Conservation (phyloP, 108 stramenopile genomes). For the Nitzschia putrida region DNA sequence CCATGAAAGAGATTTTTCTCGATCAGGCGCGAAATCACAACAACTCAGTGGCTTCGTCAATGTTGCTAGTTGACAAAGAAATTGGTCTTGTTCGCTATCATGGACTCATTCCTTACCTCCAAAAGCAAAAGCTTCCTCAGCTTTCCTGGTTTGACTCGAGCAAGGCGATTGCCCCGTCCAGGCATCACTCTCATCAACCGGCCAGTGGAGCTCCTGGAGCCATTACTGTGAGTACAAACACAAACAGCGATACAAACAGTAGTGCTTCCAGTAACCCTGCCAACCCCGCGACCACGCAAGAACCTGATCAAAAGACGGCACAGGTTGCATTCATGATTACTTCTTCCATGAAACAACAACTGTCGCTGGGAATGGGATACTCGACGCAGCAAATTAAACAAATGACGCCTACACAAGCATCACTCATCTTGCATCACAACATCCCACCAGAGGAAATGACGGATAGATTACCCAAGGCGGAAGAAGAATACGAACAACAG, state of each 20-base stretch:
- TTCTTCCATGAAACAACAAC: slow-evolving; percentile 39
- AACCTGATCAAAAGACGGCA: slow-evolving; percentile 5
- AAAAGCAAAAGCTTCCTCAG: slow-evolving; percentile 23
- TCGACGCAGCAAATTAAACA: slow-evolving; percentile 26
- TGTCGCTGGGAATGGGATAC: slow-evolving; percentile 47
- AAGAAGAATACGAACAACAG: slow-evolving; percentile 31
- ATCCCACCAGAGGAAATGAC: slow-evolving; percentile 25
- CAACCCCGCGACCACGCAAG: neutral
- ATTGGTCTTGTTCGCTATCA: slow-evolving; percentile 48
- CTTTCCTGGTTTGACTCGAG: neutral
- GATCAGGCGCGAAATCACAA: slow-evolving; percentile 26
- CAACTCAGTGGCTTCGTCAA: slow-evolving; percentile 39
- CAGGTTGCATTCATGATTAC: slow-evolving; percentile 70
- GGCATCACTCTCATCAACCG: neutral
- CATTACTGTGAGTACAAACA: neutral
- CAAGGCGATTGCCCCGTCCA: neutral
- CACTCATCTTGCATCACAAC: slow-evolving; percentile 40
- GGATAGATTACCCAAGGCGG: slow-evolving; percentile 10
- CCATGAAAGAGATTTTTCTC: slow-evolving; percentile 29
- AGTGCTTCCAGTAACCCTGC: neutral
- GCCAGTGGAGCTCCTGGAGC: neutral
- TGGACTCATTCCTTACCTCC: slow-evolving; percentile 43
- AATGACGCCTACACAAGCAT: slow-evolving; percentile 53
- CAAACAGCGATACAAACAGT: neutral
- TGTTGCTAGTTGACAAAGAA: slow-evolving; percentile 44